Percentiles rank a stretch among this genome's conserved stretches.
Evolutionary conservation across 305 asterid genomes (phyloP).

Genomic region (Solanum chacoense): DNA sequence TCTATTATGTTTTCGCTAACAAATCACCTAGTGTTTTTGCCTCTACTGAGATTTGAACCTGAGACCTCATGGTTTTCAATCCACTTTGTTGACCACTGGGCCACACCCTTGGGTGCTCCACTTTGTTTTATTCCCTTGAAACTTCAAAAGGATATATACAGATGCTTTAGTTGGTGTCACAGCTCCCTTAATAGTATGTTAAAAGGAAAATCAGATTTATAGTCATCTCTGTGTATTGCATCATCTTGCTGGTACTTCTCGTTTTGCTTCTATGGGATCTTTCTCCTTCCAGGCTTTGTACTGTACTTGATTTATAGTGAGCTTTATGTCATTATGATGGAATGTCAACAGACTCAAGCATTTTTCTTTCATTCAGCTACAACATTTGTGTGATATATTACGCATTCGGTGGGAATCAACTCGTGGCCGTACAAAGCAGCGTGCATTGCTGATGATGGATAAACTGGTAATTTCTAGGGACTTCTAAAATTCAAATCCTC

Average conservation of each 20-base stretch:
- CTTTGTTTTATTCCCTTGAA: neutral
- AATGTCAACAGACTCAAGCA: neutral
- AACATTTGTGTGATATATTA: slow-evolving; percentile 49
- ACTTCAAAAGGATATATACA: neutral
- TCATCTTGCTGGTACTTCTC: neutral
- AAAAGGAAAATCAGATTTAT: neutral
- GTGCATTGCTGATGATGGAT: slow-evolving; percentile 82
- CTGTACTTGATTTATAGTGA: neutral
- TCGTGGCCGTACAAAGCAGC: slow-evolving; percentile 89
- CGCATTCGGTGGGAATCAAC: slow-evolving; percentile 91
- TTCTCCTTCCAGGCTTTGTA: slow-evolving; percentile 1
- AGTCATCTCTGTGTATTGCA: neutral
- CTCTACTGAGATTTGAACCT: neutral
- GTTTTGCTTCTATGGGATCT: neutral
- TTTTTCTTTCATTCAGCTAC: slow-evolving; percentile 30
- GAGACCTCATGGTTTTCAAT: neutral
- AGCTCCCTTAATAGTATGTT: neutral
- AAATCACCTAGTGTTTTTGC: neutral
- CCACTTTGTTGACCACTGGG: neutral
- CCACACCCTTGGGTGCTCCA: neutral
- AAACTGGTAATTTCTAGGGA: slow-evolving; percentile 40
- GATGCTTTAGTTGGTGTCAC: neutral
- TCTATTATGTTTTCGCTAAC: neutral
- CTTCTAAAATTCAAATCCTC: neutral
- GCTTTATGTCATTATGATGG: slow-evolving; percentile 1